Evolutionary conservation across 495 filamentous ascomycete species (phyloP), one percentile per base, ranked within the genome.

Genomic region (Penicillium parvum): DNA sequence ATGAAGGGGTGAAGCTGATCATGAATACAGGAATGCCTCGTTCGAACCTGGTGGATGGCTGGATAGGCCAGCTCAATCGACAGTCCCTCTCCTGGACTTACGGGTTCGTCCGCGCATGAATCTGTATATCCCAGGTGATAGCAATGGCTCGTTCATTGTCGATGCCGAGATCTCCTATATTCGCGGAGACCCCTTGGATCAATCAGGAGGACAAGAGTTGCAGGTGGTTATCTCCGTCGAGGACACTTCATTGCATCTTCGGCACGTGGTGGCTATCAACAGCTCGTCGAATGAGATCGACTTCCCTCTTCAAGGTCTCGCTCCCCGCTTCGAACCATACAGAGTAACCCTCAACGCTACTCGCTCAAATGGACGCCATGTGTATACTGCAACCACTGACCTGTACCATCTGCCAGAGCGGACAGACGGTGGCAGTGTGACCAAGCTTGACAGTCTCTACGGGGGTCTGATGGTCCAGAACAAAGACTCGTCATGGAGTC

Each of bases 31-130:
- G 32, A 75, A 81, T 56, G 65, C 69, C 0, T 68, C 66, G 3
- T 81, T 81, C 49, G 66, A 83, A 28, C 83, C 82, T 1, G 81
- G 79, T 37, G 83, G 83, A 10, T 71, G 72, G 54, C 66, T 80
- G 0, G 43, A 64, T 3, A 50, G 64, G 19, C 82, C 83, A 3
- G 25, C 57, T 0, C 49, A 47, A 0, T 68, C 71, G 7, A 50
- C 65, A n/a, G 57, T 45, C 0, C 71, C 71, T 7, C 58, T 78
- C 8, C 54, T 87, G 0, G 60, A 84, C 55, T 53, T 87, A 10
- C 70, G 71, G 12, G 60, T 86, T 41, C 68, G 74, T 20, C 77
- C 82, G 4, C 75, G 79, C 4, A 71, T 83, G 53, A 80, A 64
- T 32, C 64, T 83, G 21, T 88, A 86, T 59, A 63, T 79, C 1